Evolutionary conservation across 352 stramenopile genomes (phyloP), one percentile per base, ranked within the genome.

Genomic region (Globisporangium nunn): DNA sequence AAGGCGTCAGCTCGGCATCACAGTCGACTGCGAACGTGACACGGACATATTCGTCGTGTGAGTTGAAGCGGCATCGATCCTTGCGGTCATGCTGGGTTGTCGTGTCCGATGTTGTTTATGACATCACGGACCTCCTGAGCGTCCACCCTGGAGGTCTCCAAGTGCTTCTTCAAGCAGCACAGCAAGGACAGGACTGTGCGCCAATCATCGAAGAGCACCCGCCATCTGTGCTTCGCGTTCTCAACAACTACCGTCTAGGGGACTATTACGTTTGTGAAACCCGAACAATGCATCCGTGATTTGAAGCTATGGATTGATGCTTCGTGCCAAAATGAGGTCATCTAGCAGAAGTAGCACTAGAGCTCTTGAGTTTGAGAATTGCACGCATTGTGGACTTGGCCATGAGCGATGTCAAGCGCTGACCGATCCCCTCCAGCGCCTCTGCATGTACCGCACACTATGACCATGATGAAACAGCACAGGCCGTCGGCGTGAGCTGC

Each of bases 31-130:
- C 7, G 35, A 18, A 50, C 1, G 40, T 11, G 50, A 54, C n/a
- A 28, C 78, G 81, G 6, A 78, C 82, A 43, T 92, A 87, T 59
- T 96, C 92, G 4, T 91, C 87, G 35, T 97, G 87, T 50, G 85
- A 98, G 67, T 67, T 98, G 23, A 64, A 68, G 33, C 78, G 85
- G 18, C 93, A 98, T 58, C 81, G 85, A 56, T 83, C 60, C 7
- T 58, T 71, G 29, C 72, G 75, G 1, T 97, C 90, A 14, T 96
- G 88, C 57, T 98, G 94, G 94, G 79, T 98, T 47, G 64, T 97
- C 11, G 77, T 88, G 10, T 81, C 87, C n/a, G 74, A 81, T 41
- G 70, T 74, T 50, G 84, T 98, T 23, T 98, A 96, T 61, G 91
- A 98, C 67, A 89, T 93, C 23, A 98, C 92, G 1, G 72, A 87